phyloP scores from a whole-genome alignment of 345 rosid genomes.

The Corchorus olitorius region DNA sequence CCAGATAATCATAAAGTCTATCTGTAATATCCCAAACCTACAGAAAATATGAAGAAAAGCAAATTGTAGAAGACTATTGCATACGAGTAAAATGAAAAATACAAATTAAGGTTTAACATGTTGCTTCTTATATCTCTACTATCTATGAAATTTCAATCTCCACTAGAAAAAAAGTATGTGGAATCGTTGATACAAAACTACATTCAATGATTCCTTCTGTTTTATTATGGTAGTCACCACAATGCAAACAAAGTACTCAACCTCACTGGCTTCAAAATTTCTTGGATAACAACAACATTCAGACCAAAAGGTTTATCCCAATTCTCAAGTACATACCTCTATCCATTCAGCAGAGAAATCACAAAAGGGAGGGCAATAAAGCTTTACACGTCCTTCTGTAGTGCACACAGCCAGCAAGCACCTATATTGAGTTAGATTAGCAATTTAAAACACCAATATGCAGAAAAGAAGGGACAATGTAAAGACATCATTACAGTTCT shows the following conservation, averaged over 20 bases:
- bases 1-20: slow-evolving; percentile 53
- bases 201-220: not conserved
- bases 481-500: slow-evolving; percentile 9
- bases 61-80: slow-evolving; percentile 1
- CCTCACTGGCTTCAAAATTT: not conserved
- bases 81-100: not conserved
- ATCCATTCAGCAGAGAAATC: slow-evolving; percentile 95
- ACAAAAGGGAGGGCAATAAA: slow-evolving; percentile 77
- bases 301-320: slow-evolving; percentile 9
- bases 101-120: not conserved
- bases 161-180: not conserved
- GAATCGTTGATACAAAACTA: not conserved
- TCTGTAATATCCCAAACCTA: slow-evolving; percentile 77
- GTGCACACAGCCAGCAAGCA: slow-evolving; percentile 91
- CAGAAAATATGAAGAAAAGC: slow-evolving; percentile 26
- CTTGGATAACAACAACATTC: not conserved
- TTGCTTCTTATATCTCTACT: not conserved
- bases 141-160: not conserved
- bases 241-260: not conserved
- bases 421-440: slow-evolving; percentile 37
- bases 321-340: slow-evolving; percentile 55
- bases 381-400: slow-evolving; percentile 76
- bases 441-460: not conserved
- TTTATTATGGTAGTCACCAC: not conserved
- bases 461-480: not conserved